Conservation (phyloP, 768 basidiomycete species). For the Austroboletus eburneus region DNA sequence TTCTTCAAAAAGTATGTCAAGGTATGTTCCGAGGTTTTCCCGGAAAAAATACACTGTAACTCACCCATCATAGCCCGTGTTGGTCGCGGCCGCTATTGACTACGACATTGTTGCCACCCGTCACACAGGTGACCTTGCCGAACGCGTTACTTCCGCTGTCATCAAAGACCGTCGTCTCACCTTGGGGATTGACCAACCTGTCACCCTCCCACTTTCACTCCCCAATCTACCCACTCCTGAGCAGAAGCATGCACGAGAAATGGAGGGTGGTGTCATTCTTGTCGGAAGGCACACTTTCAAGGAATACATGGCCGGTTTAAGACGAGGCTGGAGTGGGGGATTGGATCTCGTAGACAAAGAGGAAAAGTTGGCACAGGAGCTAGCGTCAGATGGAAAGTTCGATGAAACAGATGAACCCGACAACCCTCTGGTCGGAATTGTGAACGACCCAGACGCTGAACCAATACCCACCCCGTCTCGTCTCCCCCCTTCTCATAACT, state of each 20-base stretch:
- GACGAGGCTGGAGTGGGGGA: conserved; percentile 77
- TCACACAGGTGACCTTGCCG: conserved; percentile 81
- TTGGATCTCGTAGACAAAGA: conserved; percentile 68
- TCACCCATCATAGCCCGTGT: conserved; percentile 61
- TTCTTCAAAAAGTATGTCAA: conserved; percentile 98
- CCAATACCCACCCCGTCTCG: conserved; percentile 41
- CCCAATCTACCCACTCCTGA: conserved; percentile 50
- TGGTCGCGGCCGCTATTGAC: conserved; percentile 93
- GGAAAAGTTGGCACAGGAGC: conserved; percentile 58
- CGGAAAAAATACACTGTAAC: conserved; percentile 1
- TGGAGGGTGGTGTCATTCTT: conserved; percentile 82
- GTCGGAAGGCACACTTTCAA: conserved; percentile 90
- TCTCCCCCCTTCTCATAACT: conserved; percentile 31
- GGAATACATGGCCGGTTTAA: conserved; percentile 89
- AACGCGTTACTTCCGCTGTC: conserved; percentile 68
- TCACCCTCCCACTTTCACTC: conserved; percentile 40
- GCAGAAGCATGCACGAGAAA: conserved; percentile 51
- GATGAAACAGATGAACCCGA: conserved; percentile 54
- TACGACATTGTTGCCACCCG: conserved; percentile 81
- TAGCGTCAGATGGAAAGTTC: conserved; percentile 74
- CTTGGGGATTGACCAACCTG: conserved; percentile 56
- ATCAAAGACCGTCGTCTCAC: conserved; percentile 64
- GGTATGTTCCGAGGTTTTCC: conserved; percentile 49
- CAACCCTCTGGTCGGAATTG: conserved; percentile 19
- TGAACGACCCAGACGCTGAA: conserved; percentile 31